Evolutionary conservation across 2,329 filamentous ascomycete genomes (phyloP), one percentile per base, ranked within the genome.

Genomic region (Cladosporium oxysporum): DNA sequence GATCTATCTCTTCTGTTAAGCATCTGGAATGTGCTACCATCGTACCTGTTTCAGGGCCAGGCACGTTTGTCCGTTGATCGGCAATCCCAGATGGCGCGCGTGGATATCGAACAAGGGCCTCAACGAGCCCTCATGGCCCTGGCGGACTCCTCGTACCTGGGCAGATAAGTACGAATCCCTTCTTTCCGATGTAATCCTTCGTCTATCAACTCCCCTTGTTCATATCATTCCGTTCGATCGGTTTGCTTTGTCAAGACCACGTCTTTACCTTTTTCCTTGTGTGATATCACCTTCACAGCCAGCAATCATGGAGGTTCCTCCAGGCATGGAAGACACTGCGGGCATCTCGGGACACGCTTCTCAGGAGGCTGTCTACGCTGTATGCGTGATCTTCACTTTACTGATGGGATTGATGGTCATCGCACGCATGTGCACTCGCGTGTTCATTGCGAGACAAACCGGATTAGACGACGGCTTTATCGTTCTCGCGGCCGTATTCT

Each of bases 11-110:
- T 53, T 53, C 31, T 26, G 33, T 49, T 33, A 62, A 28, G 33
- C n/a, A 57, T 63, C 61, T 57, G 61, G 61, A 62, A 55, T 49
- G 23, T 47, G 35, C 61, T 55, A 4, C 26, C 35, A 33, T 63
- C 18, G 61, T 63, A 26, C 35, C 61, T 63, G 61, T 63, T 63
- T 63, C 61, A 63, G 12, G 50, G 26, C 50, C 33, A 47, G 44
- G 50, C 50, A 62, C 59, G 33, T 18, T 55, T 21, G 50, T 57
- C 23, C 33, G 50, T 41, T 55, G 61, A 63, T 63, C 61, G 61
- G n/a, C 61, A 31, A 23, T 8, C 35, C 10, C 18, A 37, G 26
- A 53, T 52, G 44, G 50, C 50, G 29, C 23, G 50, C 18, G 31
- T 23, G 50, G 47, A 47, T 8, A 23, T 11, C n/a, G 52, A 14